Percentiles rank a stretch among this genome's conserved stretches.
Evolutionary conservation across 2,329 filamentous ascomycete species (phyloP).

Genomic region (Nemania abortiva): DNA sequence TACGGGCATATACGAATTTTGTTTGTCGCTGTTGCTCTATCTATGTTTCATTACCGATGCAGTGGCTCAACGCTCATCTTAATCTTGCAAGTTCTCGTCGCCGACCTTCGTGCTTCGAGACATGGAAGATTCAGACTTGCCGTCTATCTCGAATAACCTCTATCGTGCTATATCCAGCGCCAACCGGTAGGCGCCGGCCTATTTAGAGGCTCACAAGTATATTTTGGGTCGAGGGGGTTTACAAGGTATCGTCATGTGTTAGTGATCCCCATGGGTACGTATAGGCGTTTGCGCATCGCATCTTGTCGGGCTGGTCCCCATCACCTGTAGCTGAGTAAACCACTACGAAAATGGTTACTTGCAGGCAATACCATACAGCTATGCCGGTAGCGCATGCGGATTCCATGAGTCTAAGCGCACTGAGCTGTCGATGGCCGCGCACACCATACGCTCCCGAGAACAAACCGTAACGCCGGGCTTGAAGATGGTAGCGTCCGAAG

Average conservation of each 20-base stretch:
- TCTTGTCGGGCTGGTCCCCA: background rate
- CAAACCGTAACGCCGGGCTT: constrained; percentile 1
- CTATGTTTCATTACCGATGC: constrained; percentile 32
- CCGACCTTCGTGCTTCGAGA: constrained; percentile 19
- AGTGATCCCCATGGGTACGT: constrained; percentile 13
- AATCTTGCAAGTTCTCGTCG: constrained; percentile 2
- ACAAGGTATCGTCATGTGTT: constrained; percentile 5
- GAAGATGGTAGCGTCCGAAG: constrained; percentile 6
- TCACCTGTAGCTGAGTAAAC: background rate
- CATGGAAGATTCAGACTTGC: constrained; percentile 24
- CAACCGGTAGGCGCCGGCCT: constrained; percentile 6
- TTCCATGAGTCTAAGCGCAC: constrained; percentile 8
- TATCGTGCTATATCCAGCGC: background rate
- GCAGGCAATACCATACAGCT: constrained; percentile 24
- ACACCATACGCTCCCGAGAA: background rate
- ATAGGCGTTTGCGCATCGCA: constrained; percentile 7
- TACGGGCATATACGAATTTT: constrained; percentile 17
- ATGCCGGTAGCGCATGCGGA: constrained; percentile 22
- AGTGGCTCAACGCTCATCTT: constrained; percentile 11
- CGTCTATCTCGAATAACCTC: constrained; percentile 14
- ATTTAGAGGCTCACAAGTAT: background rate
- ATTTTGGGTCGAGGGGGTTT: background rate
- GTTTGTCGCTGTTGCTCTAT: constrained; percentile 18
- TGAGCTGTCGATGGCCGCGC: background rate
- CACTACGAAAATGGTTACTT: constrained; percentile 9